Base-by-base conservation (phyloP, 768 basidiomycete species). In the Holtermannia corniformis region DNA sequence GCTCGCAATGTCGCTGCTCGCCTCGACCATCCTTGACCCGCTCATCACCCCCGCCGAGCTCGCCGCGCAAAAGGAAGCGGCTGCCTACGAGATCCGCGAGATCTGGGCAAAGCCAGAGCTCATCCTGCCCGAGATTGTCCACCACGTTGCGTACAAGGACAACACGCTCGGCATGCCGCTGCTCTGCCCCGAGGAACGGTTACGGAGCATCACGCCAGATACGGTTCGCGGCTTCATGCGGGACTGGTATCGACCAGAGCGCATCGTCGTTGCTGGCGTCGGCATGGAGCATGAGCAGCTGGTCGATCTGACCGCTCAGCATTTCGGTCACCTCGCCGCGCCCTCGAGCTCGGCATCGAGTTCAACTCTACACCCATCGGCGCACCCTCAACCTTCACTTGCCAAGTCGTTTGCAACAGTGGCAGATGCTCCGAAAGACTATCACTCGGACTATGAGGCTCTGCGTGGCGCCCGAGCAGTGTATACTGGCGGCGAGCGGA, bases 231-330 rank as follows among this genome's bases (percentile, higher is more conserved):
- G 77, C 4, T 85, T 77, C 55, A 82, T 86, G 76, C 74, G 75
- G 50, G 80, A 83, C 40, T 95, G 90, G 91, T 96, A 89, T 71
- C 76, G 81, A 47, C 93, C 95, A 0, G 93, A 96, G 66, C 77
- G 87, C 50, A 95, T 99, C 81, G 92, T 97, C 40, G 78, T 97
- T 51, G 90, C 93, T 4, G 92, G 89, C 11, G 85, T 88, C 0
- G 95, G 95, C 10, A 85, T 99, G 80, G 80, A 77, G 10, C 95
- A 97, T 65, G 82, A 87, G 59, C 79, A 89, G 56, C 79, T 99
- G 19, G 87, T 96, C 21, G 85, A 89, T 58, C 76, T 95, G 47
- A 80, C 81, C 0, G 82, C 92, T 71, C 83, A 85, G 70, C 79
- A 86, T 66, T 95, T 97, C 60, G 85, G 87, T 11, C 79, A 80